Conservation (phyloP, 2,329 filamentous ascomycete genomes). For the Magnaporthiopsis rhizophila region DNA sequence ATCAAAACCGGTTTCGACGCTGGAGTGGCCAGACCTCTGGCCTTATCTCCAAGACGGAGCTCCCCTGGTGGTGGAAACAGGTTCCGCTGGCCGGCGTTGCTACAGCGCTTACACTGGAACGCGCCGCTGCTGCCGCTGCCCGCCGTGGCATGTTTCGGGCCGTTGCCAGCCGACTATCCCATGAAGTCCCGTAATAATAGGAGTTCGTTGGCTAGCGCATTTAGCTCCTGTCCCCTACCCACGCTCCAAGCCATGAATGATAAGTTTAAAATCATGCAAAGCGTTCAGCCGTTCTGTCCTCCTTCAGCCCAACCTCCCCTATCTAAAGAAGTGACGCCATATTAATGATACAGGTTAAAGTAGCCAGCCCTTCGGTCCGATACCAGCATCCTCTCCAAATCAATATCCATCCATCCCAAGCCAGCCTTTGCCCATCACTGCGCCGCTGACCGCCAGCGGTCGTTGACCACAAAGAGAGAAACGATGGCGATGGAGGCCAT, state of each 20-base stretch:
- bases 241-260: too few species aligned
- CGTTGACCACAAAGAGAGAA: background rate
- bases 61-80: constrained; percentile 38
- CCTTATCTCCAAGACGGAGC: constrained; percentile 26
- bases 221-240: too few species aligned
- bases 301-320: too few species aligned
- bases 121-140: constrained; percentile 22
- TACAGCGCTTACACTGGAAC: constrained; percentile 11
- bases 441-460: background rate
- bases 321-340: too few species aligned
- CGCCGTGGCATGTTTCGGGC: constrained; percentile 25
- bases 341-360: too few species aligned
- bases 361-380: too few species aligned
- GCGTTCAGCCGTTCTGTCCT: too few species aligned
- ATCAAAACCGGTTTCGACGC: constrained; percentile 33
- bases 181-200: background rate
- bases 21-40: constrained; percentile 37
- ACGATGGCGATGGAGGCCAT: background rate
- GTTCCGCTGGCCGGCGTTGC: constrained; percentile 28
- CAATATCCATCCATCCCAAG: background rate
- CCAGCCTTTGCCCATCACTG: background rate
- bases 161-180: constrained; percentile 13
- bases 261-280: too few species aligned
- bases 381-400: background rate
- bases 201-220: too few species aligned